Base-by-base conservation (phyloP, 306 rosid genomes). In the Cicer judaicum region DNA sequence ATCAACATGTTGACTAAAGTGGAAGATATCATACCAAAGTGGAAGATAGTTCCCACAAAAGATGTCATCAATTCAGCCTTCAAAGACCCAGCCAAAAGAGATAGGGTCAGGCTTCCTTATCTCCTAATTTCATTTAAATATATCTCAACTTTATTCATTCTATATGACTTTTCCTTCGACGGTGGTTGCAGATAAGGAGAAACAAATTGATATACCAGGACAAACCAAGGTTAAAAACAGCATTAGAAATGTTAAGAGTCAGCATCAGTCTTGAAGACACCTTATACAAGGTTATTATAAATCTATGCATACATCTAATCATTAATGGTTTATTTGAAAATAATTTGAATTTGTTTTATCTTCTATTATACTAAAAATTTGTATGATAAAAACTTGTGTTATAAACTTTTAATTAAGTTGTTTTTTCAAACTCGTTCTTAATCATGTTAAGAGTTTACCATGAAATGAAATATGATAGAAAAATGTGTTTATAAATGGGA, bases 41-140 rank as follows among this genome's bases (percentile, higher is more conserved):
- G 99, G 99, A 94, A 94, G 89, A 94, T 94, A 38, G 99, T 94
- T 48, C 99, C 99, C 43, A 76, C 97, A 11, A 94, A 87, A 64
- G 97, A 94, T 74, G 93, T 94, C 60, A 92, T 94, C 14, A 69
- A 92, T 57, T 81, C 91, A 0, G 93, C 98, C 46, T 94, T 92
- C 88, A 94, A 89, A 79, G 99, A 90, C 68, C 99, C 92, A 8
- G 79, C 80, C 11, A 94, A 94, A 81, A 86, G 98, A 11, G 89
- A 90, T 77, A 87, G 83, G 89, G 98, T 94, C 10, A 75, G 66
- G 7, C 16, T 50, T 14, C 60, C 41, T 16, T 15, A 40, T 16
- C 15, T 52, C 14, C 16, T 40, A 24, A 24, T 24, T 21, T 38
- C 52, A 63, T 12, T 6, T 70, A 15, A 54, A 54, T n/a, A 24